Evolutionary conservation across 2,329 filamentous ascomycete genomes (phyloP).

Genomic region (Kalaharituber pfeilii): DNA sequence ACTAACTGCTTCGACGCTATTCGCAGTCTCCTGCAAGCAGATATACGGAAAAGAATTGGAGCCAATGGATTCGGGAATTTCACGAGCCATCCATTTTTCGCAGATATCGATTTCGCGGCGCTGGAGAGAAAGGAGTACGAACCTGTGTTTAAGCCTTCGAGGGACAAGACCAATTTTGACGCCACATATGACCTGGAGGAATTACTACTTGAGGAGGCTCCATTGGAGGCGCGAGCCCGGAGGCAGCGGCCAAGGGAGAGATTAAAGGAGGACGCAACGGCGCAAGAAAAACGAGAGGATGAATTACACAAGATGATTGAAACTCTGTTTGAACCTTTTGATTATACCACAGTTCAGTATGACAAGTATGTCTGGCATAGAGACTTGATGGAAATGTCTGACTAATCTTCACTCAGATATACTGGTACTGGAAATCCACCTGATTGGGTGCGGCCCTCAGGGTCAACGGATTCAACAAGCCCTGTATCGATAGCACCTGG

Average conservation of each 20-base stretch:
- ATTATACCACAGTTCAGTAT: slow-evolving; percentile 73
- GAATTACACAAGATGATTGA: slow-evolving; percentile 91
- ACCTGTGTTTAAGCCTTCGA: slow-evolving; percentile 81
- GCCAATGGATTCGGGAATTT: slow-evolving; percentile 66
- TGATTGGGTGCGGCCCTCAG: slow-evolving; percentile 21
- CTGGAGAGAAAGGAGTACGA: slow-evolving; percentile 75
- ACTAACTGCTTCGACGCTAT: slow-evolving; percentile 81
- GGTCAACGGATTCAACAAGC: not conserved
- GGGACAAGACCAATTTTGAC: slow-evolving; percentile 97
- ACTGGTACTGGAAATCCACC: slow-evolving; percentile 23
- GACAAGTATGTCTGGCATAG: slow-evolving; percentile 41
- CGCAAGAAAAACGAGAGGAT: slow-evolving; percentile 85
- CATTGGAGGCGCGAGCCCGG: slow-evolving; percentile 76
- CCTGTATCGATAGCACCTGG: slow-evolving; percentile 9
- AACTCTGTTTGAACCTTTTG: slow-evolving; percentile 81
- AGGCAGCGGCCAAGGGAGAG: slow-evolving; percentile 86
- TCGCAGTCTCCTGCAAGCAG: slow-evolving; percentile 61
- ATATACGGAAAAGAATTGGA: slow-evolving; percentile 69
- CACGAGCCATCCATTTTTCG: slow-evolving; percentile 77
- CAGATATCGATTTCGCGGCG: slow-evolving; percentile 62
- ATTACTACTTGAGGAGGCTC: slow-evolving; percentile 79
- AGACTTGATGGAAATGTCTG: slow-evolving; percentile 2
- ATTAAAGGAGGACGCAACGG: slow-evolving; percentile 82
- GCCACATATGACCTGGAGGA: slow-evolving; percentile 96
- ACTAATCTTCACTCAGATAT: slow-evolving; percentile 23